Evolutionary conservation across 495 filamentous ascomycete species (phyloP).

Genomic region (Aspergillus campestris): DNA sequence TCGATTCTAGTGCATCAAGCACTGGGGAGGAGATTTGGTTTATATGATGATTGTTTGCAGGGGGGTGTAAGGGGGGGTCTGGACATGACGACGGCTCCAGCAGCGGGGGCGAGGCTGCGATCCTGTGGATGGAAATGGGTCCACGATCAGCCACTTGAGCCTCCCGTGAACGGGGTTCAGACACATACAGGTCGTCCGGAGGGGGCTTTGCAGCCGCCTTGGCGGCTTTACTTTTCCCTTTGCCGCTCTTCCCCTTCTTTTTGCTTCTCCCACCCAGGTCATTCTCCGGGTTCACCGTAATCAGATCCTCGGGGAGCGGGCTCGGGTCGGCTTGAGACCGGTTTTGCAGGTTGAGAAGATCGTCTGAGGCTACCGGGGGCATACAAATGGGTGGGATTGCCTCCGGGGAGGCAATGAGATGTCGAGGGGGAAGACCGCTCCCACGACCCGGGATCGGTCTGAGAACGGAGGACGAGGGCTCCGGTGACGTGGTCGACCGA

Average conservation of each 20-base stretch:
- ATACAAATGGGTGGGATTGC: constrained; percentile 33
- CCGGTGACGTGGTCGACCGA: constrained; percentile 5
- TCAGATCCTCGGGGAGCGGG: constrained; percentile 20
- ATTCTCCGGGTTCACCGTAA: constrained; percentile 24
- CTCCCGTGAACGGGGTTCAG: background rate
- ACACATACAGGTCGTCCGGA: constrained; percentile 37
- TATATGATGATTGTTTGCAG: constrained; percentile 17
- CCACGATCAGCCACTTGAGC: background rate
- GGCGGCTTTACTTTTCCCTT: constrained; percentile 30
- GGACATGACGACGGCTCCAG: constrained; percentile 32
- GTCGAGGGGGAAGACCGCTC: constrained; percentile 20
- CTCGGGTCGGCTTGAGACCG: constrained; percentile 32
- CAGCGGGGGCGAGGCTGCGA: constrained; percentile 23
- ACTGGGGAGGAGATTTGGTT: constrained; percentile 34
- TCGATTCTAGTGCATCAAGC: constrained; percentile 33
- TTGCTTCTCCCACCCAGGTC: constrained; percentile 36
- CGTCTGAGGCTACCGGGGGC: constrained; percentile 41
- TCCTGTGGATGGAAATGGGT: constrained; percentile 10
- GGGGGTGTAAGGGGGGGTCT: constrained; percentile 17
- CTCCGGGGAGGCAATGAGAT: constrained; percentile 19
- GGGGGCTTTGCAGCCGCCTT: constrained; percentile 28
- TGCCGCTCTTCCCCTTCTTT: constrained; percentile 38
- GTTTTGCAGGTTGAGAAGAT: constrained; percentile 35
- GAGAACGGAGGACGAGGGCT: constrained; percentile 26
- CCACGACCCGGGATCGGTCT: constrained; percentile 27